Conservation (phyloP, 208 protist genomes). For the Leishmania braziliensis region DNA sequence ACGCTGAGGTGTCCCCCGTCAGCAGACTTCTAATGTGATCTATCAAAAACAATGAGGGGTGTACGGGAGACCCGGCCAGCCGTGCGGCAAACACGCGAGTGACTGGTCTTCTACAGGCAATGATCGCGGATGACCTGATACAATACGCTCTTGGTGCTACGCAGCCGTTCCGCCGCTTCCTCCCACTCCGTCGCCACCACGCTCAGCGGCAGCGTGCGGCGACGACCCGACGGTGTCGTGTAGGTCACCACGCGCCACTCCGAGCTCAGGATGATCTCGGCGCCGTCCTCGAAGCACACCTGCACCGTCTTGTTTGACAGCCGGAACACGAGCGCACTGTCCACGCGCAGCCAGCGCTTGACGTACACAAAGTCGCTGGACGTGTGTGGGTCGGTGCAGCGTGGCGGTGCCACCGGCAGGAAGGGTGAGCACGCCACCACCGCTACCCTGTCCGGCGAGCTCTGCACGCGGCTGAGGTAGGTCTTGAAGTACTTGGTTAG, state of each 20-base stretch:
- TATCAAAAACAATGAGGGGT: not conserved
- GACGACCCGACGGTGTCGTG: slow-evolving; percentile 45
- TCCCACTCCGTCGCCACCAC: slow-evolving; percentile 35
- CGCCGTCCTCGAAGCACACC: slow-evolving; percentile 94
- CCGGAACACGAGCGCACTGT: slow-evolving; percentile 94
- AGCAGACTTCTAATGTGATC: not conserved
- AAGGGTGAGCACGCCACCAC: slow-evolving; percentile 69
- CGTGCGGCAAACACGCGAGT: not conserved
- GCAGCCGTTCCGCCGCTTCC: slow-evolving; percentile 41
- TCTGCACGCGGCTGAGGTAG: slow-evolving; percentile 60
- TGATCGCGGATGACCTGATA: slow-evolving; percentile 44
- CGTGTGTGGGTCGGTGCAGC: slow-evolving; percentile 56
- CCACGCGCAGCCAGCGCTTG: slow-evolving; percentile 95
- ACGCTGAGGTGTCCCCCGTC: not conserved
- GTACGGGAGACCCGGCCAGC: not conserved
- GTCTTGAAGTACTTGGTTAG: slow-evolving; percentile 97
- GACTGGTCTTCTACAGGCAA: slow-evolving; percentile 21
- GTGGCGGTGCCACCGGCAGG: slow-evolving; percentile 27
- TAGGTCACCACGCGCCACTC: slow-evolving; percentile 91
- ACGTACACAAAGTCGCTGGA: slow-evolving; percentile 91
- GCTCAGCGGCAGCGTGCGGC: slow-evolving; percentile 48
- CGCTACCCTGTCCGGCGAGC: slow-evolving; percentile 50
- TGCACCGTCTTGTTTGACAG: slow-evolving; percentile 96
- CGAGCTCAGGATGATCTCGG: slow-evolving; percentile 93
- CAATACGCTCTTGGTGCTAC: slow-evolving; percentile 41